Percentiles rank a stretch among this genome's conserved stretches.
phyloP scores from a whole-genome alignment of 441 rosid species.

The Adansonia rubrostipa region DNA sequence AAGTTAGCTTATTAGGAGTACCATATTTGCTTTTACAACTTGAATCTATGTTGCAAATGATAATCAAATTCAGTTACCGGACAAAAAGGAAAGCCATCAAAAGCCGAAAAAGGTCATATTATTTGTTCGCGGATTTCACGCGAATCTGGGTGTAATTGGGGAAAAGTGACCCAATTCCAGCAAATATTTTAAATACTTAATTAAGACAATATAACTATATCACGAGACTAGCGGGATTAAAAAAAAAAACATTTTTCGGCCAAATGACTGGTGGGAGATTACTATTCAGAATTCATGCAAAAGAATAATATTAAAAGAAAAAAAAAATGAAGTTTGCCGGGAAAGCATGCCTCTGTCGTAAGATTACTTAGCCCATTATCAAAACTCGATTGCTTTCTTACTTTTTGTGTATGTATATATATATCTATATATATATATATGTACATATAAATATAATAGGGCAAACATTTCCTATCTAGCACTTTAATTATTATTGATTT shows the following conservation, averaged over 20 bases:
- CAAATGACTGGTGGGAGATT: neutral
- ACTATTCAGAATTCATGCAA: constrained; percentile 13
- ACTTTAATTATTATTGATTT: no score
- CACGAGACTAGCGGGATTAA: constrained; percentile 23
- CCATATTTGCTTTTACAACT: neutral
- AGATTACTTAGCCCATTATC: neutral
- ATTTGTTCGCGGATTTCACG: neutral
- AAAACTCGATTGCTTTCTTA: neutral
- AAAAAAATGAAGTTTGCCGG: no score
- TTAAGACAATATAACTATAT: neutral
- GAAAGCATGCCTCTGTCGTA: no score
- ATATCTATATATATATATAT: no score
- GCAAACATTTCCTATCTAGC: no score
- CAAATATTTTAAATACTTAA: neutral
- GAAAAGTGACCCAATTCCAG: neutral
- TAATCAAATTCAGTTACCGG: neutral
- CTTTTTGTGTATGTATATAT: neutral
- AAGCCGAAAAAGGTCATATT: neutral
- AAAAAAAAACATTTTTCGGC: no score
- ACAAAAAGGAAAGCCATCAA: neutral
- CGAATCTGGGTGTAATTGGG: neutral
- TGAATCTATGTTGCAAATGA: neutral
- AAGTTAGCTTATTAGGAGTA: neutral
- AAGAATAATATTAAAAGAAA: neutral
- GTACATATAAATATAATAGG: no score